Percentiles rank a stretch among this genome's conserved stretches.
These are phyloP conservation scores for Glycine soja DNA, from an alignment of 306 rosid genomes.

Conservation along the genomic window DNA sequence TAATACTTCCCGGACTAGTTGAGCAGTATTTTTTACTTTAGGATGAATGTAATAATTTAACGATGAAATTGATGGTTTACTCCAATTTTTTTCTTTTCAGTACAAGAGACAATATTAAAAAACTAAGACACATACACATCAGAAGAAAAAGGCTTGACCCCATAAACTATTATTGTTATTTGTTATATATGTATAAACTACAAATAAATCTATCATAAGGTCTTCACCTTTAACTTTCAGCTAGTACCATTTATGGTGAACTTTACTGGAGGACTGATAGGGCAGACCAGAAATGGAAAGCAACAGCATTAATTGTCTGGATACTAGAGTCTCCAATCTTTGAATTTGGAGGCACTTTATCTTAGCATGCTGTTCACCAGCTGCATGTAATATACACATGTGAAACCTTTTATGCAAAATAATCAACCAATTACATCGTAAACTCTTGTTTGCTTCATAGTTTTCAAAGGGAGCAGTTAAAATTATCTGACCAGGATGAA, in stretches of 20 bases:
- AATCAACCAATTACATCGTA: constrained; percentile 51
- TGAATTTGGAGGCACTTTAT: constrained; percentile 51
- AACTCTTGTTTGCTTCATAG: constrained; percentile 73
- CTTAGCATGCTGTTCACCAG: constrained; percentile 41
- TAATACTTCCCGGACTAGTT: neutral
- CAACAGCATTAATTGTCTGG: constrained; percentile 57
- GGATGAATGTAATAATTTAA: neutral
- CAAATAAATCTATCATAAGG: constrained; percentile 2
- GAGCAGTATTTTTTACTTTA: neutral
- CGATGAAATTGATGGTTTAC: constrained; percentile 6
- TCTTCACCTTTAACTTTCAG: neutral
- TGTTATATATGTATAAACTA: neutral
- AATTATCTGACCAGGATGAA: constrained; percentile 53
- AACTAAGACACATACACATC: constrained; percentile 4
- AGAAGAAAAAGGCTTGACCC: constrained; percentile 28
- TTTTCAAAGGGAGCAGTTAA: constrained; percentile 94
- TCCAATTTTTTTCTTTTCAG: constrained; percentile 22
- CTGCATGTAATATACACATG: constrained; percentile 61
- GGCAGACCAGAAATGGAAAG: constrained; percentile 37
- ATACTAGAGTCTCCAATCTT: constrained; percentile 55
- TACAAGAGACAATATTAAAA: neutral
- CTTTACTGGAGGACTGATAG: constrained; percentile 1
- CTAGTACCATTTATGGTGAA: neutral
- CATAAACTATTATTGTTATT: neutral
- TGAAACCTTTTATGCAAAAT: constrained; percentile 70